Conservation (phyloP, 768 basidiomycete genomes). For the Mycena galericulata region DNA sequence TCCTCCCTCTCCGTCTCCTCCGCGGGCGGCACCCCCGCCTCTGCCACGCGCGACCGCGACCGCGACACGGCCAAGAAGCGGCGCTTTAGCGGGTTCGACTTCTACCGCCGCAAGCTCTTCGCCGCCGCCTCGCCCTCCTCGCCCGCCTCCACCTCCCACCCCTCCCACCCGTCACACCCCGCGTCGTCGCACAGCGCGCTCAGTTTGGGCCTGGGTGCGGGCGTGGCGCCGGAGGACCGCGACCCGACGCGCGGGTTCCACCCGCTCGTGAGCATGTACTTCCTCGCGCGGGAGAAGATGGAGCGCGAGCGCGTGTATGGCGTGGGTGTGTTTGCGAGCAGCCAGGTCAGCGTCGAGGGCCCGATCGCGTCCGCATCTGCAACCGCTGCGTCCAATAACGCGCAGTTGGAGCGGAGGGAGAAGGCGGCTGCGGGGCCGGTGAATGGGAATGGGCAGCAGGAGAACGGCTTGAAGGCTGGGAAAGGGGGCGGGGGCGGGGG, state of each 20-base stretch:
- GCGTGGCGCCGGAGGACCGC: conserved; percentile 48
- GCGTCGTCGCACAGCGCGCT: conserved; percentile 32
- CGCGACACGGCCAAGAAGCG: conserved; percentile 60
- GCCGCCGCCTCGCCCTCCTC: conserved; percentile 68
- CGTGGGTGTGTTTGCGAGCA: conserved; percentile 92
- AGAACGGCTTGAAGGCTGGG: conserved; percentile 39
- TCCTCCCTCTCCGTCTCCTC: conserved; percentile 60
- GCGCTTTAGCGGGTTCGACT: conserved; percentile 96
- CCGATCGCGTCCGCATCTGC: conserved; percentile 36
- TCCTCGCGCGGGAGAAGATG: conserved; percentile 93
- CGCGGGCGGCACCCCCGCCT: conserved; percentile 8
- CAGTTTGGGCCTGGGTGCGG: conserved; percentile 11
- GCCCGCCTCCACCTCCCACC: conserved; percentile 34
- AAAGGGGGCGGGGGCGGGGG: conserved; percentile 37
- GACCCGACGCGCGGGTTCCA: conserved; percentile 96
- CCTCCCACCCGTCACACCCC: conserved; percentile 13
- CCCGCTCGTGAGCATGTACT: conserved; percentile 96
- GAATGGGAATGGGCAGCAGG: conserved; percentile 6
- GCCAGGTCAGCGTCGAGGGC: conserved; percentile 79
- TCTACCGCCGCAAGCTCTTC: conserved; percentile 92
- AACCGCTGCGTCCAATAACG: too few species aligned
- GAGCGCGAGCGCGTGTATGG: conserved; percentile 96
- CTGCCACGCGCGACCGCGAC: not conserved
- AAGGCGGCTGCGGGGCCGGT: not conserved
- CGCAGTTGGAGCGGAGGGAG: too few species aligned